These are phyloP conservation scores for Glebionis coronaria DNA, from an alignment of 129 eudicot genomes.

Conservation along the genomic window DNA sequence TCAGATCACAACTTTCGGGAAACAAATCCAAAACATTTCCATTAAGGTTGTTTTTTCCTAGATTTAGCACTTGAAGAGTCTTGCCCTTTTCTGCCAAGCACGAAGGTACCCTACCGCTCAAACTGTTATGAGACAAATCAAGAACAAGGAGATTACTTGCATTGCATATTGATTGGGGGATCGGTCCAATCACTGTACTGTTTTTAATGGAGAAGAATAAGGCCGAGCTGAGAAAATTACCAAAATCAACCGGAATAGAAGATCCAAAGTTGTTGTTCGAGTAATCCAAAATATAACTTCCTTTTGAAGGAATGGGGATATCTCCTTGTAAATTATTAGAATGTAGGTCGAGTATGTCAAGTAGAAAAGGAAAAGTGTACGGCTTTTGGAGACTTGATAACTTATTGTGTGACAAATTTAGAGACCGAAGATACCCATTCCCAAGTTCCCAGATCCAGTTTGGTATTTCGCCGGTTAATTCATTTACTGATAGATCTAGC, in stretches of 20 bases:
- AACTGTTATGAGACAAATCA: conserved; percentile 28
- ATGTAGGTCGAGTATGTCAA: too few relatives aligned
- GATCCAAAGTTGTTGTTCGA: conserved; percentile 43
- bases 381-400: too few relatives aligned
- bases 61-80: conserved; percentile 37
- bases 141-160: conserved; percentile 37
- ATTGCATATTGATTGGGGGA: too few relatives aligned
- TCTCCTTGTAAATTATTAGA: too few relatives aligned
- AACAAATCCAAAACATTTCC: conserved; percentile 32
- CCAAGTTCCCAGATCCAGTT: too few relatives aligned
- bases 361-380: too few relatives aligned
- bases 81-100: conserved; percentile 2
- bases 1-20: conserved; percentile 26
- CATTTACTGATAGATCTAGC: too few relatives aligned
- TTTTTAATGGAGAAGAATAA: conserved; percentile 41
- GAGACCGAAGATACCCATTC: too few relatives aligned
- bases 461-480: too few relatives aligned
- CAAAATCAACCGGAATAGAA: conserved; percentile 32
- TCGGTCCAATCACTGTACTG: conserved; percentile 44
- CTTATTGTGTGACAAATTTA: too few relatives aligned
- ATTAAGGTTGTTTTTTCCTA: conserved; percentile 37
- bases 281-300: too few relatives aligned
- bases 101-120: not conserved
- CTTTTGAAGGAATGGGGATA: too few relatives aligned
- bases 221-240: conserved; percentile 18